Base-by-base conservation (phyloP, 768 basidiomycete species). In the Lactifluus rugatus region DNA sequence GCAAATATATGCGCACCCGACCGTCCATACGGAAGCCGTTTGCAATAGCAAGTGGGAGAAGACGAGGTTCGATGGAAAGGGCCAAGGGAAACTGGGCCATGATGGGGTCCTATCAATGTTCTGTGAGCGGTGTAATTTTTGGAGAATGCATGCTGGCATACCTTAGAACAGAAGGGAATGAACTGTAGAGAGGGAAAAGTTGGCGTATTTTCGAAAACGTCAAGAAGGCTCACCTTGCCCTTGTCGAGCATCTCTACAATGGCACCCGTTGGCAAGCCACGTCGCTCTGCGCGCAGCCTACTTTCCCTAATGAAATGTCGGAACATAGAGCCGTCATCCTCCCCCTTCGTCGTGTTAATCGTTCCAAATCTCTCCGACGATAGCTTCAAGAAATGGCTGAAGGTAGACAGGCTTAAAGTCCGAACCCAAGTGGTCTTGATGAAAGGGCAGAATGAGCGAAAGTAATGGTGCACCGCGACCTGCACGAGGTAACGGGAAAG, bases 21-120 rank as follows among this genome's bases (percentile, higher is more conserved):
- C 78, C 78, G 66, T 90, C 87, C 85, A 90, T 85, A 39, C 72
- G 72, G 68, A 90, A 89, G 14, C 87, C 87, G 70, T 89, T 90
- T 25, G 75, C 75, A 37, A 80, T 78, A 1, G 88, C 87, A 58
- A 78, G 79, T 1, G 87, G 86, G 48, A 90, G 77, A 21, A 90
- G 71, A 58, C 82, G 78, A 13, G 87, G 87, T 69, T 89, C 88
- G 56, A 89, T 79, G 21, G 88, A 85, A 41, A 90, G 75, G 3
- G 81, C 86, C 51, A 89, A 76, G 28, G 88, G 87, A 56, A 89
- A 83, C 67, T 85, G 85, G 5, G 78, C 77, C 83, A 84, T 85
- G 67, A 90, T 78, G 26, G 86, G 85, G 67, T 90, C 88, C 84
- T 89, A 68, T 25, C 37, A 52, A 47, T 23, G 37, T 25, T 41